phyloP scores from a whole-genome alignment of 768 basidiomycete species.

The Dendrothele bispora region DNA sequence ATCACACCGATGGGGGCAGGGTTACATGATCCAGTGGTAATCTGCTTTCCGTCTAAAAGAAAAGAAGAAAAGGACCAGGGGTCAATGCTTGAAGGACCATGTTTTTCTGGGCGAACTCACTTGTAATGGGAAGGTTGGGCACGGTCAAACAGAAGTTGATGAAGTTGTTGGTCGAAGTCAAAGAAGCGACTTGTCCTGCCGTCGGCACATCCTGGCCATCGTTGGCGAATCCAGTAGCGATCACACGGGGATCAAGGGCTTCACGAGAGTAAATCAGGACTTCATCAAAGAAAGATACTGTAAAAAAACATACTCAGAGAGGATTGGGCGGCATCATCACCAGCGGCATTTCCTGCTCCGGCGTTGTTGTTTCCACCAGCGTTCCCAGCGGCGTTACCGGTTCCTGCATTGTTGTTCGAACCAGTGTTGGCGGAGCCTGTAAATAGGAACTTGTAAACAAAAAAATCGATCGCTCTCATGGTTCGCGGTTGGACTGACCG shows the following conservation, averaged over 20 bases:
- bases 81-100: background rate
- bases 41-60: constrained; percentile 35
- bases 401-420: too few relatives aligned
- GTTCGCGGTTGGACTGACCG: too few relatives aligned
- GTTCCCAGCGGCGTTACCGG: too few relatives aligned
- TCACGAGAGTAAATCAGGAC: too few relatives aligned
- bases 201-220: constrained; percentile 6
- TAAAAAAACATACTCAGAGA: background rate
- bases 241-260: too few relatives aligned
- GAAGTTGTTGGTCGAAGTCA: constrained; percentile 69
- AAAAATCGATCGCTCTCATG: too few relatives aligned
- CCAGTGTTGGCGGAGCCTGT: too few relatives aligned
- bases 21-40: constrained; percentile 45
- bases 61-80: background rate
- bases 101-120: background rate
- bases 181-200: constrained; percentile 53
- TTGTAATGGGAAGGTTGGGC: constrained; percentile 51
- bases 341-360: too few relatives aligned
- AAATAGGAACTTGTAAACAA: too few relatives aligned
- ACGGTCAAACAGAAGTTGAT: constrained; percentile 63
- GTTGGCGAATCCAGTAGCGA: too few relatives aligned
- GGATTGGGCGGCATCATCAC: too few relatives aligned
- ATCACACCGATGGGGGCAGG: constrained; percentile 63
- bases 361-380: too few relatives aligned
- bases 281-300: background rate